phyloP scores from a whole-genome alignment of 352 stramenopile species.

The Phytophthora fragariae region DNA sequence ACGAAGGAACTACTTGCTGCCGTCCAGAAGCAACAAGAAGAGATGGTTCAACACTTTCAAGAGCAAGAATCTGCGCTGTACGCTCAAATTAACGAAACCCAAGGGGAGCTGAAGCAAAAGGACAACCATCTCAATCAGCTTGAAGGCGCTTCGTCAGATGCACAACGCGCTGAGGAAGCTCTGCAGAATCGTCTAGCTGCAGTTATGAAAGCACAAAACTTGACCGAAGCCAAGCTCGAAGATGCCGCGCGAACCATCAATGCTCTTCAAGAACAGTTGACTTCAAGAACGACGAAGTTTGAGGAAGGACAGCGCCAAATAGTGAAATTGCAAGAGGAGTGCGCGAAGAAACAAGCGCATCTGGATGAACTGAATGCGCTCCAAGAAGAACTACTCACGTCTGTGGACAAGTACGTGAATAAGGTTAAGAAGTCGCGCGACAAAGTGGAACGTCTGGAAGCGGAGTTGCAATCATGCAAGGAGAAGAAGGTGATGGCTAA shows the following conservation, averaged over 20 bases:
- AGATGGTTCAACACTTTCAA: slow-evolving; percentile 24
- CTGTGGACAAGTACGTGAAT: slow-evolving; percentile 56
- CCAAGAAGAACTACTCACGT: slow-evolving; percentile 73
- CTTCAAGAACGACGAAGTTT: slow-evolving; percentile 18
- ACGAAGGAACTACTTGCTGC: slow-evolving; percentile 30
- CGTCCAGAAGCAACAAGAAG: slow-evolving; percentile 30
- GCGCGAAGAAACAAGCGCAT: slow-evolving; percentile 36
- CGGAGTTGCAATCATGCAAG: slow-evolving; percentile 20
- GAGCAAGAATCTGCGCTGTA: slow-evolving; percentile 43
- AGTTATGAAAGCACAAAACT: slow-evolving; percentile 36
- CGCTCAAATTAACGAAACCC: slow-evolving; percentile 35
- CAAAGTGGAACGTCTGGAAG: slow-evolving; percentile 42
- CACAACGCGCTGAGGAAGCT: slow-evolving; percentile 29
- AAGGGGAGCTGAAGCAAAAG: slow-evolving; percentile 43
- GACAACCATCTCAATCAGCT: slow-evolving; percentile 25
- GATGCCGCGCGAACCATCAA: slow-evolving; percentile 31
- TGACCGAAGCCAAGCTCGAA: slow-evolving; percentile 35
- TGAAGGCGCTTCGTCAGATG: slow-evolving; percentile 18
- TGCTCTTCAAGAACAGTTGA: slow-evolving; percentile 26
- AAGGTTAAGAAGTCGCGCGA: slow-evolving; percentile 37
- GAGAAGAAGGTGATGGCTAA: slow-evolving; percentile 11
- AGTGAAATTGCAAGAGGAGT: slow-evolving; percentile 30
- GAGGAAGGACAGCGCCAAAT: slow-evolving; percentile 28
- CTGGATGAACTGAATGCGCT: slow-evolving; percentile 71
- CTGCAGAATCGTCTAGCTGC: slow-evolving; percentile 30